phyloP scores from a whole-genome alignment of 805 yeast species.

The Pichia rugopelliculosa region DNA sequence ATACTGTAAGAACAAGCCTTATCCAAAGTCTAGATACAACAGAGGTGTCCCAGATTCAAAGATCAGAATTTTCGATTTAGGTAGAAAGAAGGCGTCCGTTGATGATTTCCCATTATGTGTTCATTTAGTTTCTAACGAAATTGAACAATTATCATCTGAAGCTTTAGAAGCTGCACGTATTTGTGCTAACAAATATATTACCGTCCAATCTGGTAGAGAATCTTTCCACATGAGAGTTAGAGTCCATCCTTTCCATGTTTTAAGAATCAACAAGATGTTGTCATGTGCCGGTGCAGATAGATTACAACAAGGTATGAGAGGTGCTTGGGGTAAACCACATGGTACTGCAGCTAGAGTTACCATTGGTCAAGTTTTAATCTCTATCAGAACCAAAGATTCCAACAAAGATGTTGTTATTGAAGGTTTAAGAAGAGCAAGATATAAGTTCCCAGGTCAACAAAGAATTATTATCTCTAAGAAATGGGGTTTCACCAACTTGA shows the following conservation, averaged over 20 bases:
- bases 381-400: slow-evolving; percentile 96
- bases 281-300: slow-evolving; percentile 99
- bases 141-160: slow-evolving; percentile 98
- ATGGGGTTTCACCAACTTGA: slow-evolving; percentile 99
- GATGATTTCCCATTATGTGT: slow-evolving; percentile 99
- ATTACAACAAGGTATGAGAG: slow-evolving; percentile 99
- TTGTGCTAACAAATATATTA: slow-evolving; percentile 99
- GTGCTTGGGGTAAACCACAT: slow-evolving; percentile 99
- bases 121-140: slow-evolving; percentile 98
- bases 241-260: slow-evolving; percentile 99
- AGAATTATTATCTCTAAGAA: slow-evolving; percentile 98
- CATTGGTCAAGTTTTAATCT: slow-evolving; percentile 97
- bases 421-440: slow-evolving; percentile 99
- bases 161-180: slow-evolving; percentile 99
- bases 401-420: slow-evolving; percentile 97
- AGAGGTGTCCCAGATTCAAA: slow-evolving; percentile 99
- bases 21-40: slow-evolving; percentile 99
- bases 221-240: slow-evolving; percentile 99
- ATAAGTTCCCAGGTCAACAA: slow-evolving; percentile 99
- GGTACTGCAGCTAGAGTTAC: slow-evolving; percentile 99
- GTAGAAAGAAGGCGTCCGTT: slow-evolving; percentile 99
- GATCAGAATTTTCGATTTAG: slow-evolving; percentile 98
- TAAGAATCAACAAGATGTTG: slow-evolving; percentile 99
- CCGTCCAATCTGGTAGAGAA: slow-evolving; percentile 97
- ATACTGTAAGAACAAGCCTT: slow-evolving; percentile 99